Percentiles rank a stretch among this genome's conserved stretches.
Evolutionary conservation across 2,329 filamentous ascomycete species (phyloP).

Genomic region (Cytospora chrysosperma): DNA sequence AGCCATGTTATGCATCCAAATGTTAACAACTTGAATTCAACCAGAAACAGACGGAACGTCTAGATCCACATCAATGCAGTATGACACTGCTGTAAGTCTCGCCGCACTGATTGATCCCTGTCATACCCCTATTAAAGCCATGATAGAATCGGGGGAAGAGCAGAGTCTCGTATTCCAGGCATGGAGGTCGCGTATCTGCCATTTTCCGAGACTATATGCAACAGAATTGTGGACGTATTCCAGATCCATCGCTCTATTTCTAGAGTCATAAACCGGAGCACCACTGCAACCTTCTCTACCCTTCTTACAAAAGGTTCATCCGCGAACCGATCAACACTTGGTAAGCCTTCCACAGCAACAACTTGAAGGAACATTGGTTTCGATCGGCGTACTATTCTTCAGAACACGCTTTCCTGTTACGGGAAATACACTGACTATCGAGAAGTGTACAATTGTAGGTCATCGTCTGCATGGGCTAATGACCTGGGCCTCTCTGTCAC

Average conservation of each 20-base stretch:
- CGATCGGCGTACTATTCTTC: neutral
- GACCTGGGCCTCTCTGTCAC: slow-evolving; percentile 3
- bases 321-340: neutral
- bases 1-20: neutral
- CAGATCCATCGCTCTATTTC: slow-evolving; percentile 2
- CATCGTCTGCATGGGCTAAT: neutral
- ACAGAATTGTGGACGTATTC: neutral
- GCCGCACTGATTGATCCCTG: neutral
- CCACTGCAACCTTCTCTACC: neutral
- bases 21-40: neutral
- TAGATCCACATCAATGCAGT: neutral
- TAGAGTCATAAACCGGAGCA: neutral
- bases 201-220: slow-evolving; percentile 2
- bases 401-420: neutral
- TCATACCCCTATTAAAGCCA: neutral
- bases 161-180: neutral
- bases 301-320: neutral
- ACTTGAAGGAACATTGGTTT: neutral
- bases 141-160: neutral
- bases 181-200: neutral
- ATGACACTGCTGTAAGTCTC: neutral
- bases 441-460: neutral
- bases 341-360: neutral
- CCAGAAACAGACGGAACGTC: neutral
- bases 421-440: neutral